Evolutionary conservation across 306 rosid species (phyloP), one percentile per base, ranked within the genome.

Genomic region (Lotus japonicus): DNA sequence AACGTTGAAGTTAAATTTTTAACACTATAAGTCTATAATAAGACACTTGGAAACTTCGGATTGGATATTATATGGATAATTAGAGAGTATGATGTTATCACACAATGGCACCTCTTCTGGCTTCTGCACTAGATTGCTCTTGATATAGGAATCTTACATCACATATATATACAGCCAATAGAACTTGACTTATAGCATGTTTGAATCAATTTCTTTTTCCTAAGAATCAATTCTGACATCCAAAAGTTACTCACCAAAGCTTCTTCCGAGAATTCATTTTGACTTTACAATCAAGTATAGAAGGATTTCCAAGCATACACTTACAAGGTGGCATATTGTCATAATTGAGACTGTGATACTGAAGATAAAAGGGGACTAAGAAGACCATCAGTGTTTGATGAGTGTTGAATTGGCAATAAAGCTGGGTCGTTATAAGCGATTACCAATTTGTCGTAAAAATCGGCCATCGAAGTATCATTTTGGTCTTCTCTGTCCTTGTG

Each of bases 401-500:
- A 70, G 80, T n/a, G 72, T 18, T 58, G 85, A 54, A 84, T 66
- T 19, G 97, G 96, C 78, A 66, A 31, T 84, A 88, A 64, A 56
- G 92, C 89, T 4, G 99, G 97, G 72, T 94, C 96, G 73, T 77
- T 79, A 77, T 94, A 94, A 15, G 84, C 85, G 28, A 39, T 70
- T 50, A 82, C 79, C 87, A 95, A 55, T 13, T 75, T 65, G 8
- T 79, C 54, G 50, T 70, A 82, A 78, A 95, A 95, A 51, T 80
- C 89, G 17, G 58, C 61, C 89, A 95, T 84, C 31, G 74, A 31
- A 10, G 78, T 21, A 56, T 81, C 85, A 41, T 75, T 80, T 70
- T 75, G 78, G 46, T 90, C 95, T 68, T 81, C 85, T 69, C 85
- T 88, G 51, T 95, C 99, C 83, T 86, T 95, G 77, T 81, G 87